Conservation (phyloP, 495 filamentous ascomycete species). For the Daldinia grandis region DNA sequence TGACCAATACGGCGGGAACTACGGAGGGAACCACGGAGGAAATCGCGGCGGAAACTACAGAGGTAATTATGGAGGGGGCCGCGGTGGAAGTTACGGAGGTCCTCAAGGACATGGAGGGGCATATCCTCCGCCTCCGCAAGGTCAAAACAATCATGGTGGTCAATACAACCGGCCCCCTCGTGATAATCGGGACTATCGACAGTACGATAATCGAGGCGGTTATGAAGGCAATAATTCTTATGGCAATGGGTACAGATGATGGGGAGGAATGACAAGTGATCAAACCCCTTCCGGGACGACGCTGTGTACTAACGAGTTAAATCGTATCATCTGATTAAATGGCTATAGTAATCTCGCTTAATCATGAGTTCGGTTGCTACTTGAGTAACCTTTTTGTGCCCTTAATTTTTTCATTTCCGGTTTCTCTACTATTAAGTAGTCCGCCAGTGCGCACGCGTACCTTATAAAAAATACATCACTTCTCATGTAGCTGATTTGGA, state of each 20-base stretch:
- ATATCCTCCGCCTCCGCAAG: conserved; percentile 22
- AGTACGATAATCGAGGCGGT: conserved; percentile 35
- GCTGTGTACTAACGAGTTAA: not conserved
- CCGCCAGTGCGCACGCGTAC: not conserved
- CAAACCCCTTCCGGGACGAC: not conserved
- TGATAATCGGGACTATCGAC: conserved; percentile 35
- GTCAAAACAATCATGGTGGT: conserved; percentile 27
- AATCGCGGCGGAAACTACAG: conserved; percentile 34
- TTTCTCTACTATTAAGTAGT: not conserved
- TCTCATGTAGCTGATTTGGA: too few species aligned
- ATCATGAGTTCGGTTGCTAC: not conserved
- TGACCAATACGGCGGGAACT: conserved; percentile 31
- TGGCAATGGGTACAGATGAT: conserved; percentile 9
- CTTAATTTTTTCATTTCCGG: not conserved
- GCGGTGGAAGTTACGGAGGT: conserved; percentile 27
- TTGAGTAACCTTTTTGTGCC: not conserved
- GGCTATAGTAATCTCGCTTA: not conserved
- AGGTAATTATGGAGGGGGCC: conserved; percentile 36
- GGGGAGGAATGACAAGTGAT: not conserved
- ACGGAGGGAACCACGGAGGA: conserved; percentile 38
- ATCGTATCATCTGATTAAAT: not conserved
- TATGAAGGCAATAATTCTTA: conserved; percentile 31
- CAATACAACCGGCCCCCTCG: conserved; percentile 34
- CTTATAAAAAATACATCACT: too few species aligned
- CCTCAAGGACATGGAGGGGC: conserved; percentile 30